Conservation (phyloP, 306 rosid species). For the Ormosia emarginata region DNA sequence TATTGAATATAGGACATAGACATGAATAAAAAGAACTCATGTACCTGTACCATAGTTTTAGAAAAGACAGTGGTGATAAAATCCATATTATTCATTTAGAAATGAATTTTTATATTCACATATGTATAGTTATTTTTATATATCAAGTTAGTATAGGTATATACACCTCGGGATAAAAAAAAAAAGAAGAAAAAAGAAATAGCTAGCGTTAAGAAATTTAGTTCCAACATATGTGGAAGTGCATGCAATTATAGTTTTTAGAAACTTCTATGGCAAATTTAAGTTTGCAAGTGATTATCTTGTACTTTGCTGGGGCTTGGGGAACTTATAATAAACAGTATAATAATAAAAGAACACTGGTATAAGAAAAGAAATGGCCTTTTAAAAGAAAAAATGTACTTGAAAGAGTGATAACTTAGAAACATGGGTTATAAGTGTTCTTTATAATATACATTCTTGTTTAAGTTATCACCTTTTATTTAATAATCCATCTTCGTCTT, state of each 20-base stretch:
- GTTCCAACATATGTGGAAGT: conserved; percentile 79
- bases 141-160: conserved; percentile 2
- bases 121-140: not conserved
- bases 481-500: conserved; percentile 16
- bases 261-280: conserved; percentile 46
- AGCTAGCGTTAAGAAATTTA: conserved; percentile 19
- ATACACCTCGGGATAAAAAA: not conserved
- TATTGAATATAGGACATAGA: not conserved
- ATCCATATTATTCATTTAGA: not conserved
- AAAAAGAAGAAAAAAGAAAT: not conserved
- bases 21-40: not conserved
- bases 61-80: not conserved
- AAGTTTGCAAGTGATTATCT: conserved; percentile 29
- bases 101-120: conserved; percentile 13
- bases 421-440: conserved; percentile 24
- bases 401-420: conserved; percentile 39
- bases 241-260: conserved; percentile 38
- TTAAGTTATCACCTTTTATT: conserved; percentile 34
- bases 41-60: not conserved
- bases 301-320: conserved; percentile 38
- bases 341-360: conserved; percentile 31
- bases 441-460: conserved; percentile 30
- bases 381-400: conserved; percentile 13
- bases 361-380: conserved; percentile 29
- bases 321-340: conserved; percentile 30